Conservation (phyloP, 441 rosid genomes). For the Hura crepitans region DNA sequence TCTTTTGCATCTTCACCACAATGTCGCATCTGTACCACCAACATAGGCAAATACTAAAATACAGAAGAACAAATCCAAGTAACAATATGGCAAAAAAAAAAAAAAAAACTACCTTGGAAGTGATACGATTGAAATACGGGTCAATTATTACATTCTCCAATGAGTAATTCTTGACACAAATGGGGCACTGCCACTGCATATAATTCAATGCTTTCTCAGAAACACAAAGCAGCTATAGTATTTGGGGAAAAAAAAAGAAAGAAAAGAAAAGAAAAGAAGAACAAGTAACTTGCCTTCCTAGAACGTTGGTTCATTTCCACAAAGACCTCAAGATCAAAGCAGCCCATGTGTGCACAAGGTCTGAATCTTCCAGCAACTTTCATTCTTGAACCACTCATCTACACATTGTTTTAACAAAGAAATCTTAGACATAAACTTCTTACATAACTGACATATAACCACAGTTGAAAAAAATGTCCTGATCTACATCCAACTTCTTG, state of each 20-base stretch:
- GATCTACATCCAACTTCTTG: not conserved
- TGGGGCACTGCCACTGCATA: constrained; percentile 98
- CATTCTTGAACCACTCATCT: constrained; percentile 98
- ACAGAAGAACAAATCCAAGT: not conserved
- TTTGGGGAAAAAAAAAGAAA: constrained; percentile 8
- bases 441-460: not conserved
- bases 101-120: constrained; percentile 61
- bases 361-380: constrained; percentile 95
- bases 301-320: constrained; percentile 97
- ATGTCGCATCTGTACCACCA: constrained; percentile 58
- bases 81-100: not conserved
- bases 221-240: constrained; percentile 5
- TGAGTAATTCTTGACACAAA: constrained; percentile 88
- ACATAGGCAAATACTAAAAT: not conserved
- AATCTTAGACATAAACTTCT: constrained; percentile 3
- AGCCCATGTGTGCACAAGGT: constrained; percentile 94
- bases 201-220: constrained; percentile 24
- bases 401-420: constrained; percentile 19
- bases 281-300: constrained; percentile 68
- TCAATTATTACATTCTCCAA: constrained; percentile 80
- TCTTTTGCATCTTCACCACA: constrained; percentile 89
- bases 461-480: not conserved
- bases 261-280: constrained; percentile 10
- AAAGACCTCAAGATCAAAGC: constrained; percentile 96
- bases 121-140: constrained; percentile 86